A percentile compares a stretch with the other conserved stretches of the same genome.
phyloP scores from a whole-genome alignment of 371 early-diverging fungal species.

The Saksenaea vasiformis region DNA sequence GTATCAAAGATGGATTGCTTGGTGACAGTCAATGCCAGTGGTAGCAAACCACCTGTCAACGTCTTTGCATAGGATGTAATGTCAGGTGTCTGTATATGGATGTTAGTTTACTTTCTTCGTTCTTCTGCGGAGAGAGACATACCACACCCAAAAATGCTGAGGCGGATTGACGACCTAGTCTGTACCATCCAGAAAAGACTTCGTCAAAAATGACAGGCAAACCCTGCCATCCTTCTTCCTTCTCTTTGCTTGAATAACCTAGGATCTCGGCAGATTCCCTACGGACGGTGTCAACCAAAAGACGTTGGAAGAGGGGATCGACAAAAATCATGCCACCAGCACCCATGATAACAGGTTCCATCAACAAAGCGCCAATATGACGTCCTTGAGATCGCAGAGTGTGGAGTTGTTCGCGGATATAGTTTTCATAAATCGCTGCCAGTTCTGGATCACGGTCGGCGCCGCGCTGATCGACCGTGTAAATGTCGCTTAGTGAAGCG shows the following conservation, averaged over 20 bases:
- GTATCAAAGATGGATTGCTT: constrained; percentile 65
- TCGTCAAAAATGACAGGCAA: constrained; percentile 85
- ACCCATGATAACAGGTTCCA: constrained; percentile 83
- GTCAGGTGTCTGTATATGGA: constrained; percentile 64
- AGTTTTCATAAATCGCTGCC: constrained; percentile 45
- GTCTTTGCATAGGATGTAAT: constrained; percentile 80
- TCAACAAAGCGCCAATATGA: constrained; percentile 73
- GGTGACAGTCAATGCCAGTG: constrained; percentile 74
- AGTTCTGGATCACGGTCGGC: constrained; percentile 29
- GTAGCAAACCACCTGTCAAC: constrained; percentile 79
- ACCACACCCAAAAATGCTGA: constrained; percentile 69
- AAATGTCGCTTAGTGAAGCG: constrained; percentile 37
- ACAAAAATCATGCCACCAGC: constrained; percentile 87
- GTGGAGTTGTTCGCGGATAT: constrained; percentile 50
- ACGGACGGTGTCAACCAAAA: constrained; percentile 62
- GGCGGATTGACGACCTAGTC: constrained; percentile 69
- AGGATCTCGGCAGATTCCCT: constrained; percentile 46
- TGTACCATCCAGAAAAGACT: constrained; percentile 81
- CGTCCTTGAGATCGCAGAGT: constrained; percentile 46
- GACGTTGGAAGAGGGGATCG: constrained; percentile 79
- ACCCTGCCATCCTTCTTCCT: constrained; percentile 49
- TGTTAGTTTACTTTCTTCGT: constrained; percentile 1
- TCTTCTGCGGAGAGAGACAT: constrained; percentile 23
- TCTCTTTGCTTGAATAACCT: constrained; percentile 24
- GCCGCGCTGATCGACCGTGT: constrained; percentile 30